These are phyloP conservation scores for Acmispon strigosus DNA, from an alignment of 306 rosid genomes.

Conservation along the genomic window DNA sequence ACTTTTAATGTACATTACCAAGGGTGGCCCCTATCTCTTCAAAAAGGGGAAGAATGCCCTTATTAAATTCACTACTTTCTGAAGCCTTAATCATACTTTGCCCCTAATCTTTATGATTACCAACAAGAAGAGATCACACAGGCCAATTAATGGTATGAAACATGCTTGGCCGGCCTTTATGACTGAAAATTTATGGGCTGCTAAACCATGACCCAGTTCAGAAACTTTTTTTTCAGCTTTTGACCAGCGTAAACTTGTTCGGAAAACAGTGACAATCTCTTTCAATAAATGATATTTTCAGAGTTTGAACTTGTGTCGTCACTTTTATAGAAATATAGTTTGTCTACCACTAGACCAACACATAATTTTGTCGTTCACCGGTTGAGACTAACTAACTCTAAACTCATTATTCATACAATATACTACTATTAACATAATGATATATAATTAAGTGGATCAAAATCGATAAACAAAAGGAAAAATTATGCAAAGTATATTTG, in stretches of 20 bases:
- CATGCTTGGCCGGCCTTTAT: slow-evolving; percentile 66
- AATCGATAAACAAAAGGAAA: background rate
- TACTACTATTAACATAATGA: background rate
- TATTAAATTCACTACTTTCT: slow-evolving; percentile 30
- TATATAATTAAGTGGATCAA: background rate
- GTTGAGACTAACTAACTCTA: background rate
- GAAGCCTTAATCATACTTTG: slow-evolving; percentile 38
- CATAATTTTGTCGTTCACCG: too few relatives aligned
- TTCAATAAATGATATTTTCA: too few relatives aligned
- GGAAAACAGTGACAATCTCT: too few relatives aligned
- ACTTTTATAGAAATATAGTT: too few relatives aligned
- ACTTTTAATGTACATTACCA: slow-evolving; percentile 41
- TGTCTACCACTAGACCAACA: too few relatives aligned
- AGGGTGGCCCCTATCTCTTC: slow-evolving; percentile 34
- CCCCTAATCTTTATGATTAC: slow-evolving; percentile 40
- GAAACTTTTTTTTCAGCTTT: too few relatives aligned
- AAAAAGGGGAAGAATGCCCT: slow-evolving; percentile 17
- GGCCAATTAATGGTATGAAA: slow-evolving; percentile 30
- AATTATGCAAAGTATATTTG: background rate
- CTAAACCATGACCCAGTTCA: slow-evolving; percentile 19
- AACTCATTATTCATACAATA: background rate
- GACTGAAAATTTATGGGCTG: slow-evolving; percentile 27
- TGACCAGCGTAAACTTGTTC: too few relatives aligned
- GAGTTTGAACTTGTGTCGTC: too few relatives aligned
- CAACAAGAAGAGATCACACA: slow-evolving; percentile 28